These are phyloP conservation scores for Arachnopeziza araneosa DNA, from an alignment of 2,329 filamentous ascomycete genomes.

Conservation along the genomic window DNA sequence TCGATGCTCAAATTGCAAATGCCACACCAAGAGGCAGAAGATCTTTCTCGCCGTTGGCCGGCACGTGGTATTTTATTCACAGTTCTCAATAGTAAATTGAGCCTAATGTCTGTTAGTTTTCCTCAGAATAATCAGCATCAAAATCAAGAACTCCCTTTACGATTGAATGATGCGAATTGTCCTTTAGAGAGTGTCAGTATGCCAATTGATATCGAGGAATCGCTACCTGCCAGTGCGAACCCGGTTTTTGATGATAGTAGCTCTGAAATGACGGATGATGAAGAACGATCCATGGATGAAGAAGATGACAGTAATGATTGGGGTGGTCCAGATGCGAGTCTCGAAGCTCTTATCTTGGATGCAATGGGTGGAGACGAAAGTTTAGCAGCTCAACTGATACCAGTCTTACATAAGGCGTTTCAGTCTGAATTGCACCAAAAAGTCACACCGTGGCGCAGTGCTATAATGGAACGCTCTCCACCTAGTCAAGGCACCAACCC, in stretches of 20 bases:
- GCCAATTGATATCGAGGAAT: neutral
- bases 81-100: neutral
- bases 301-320: slow-evolving; percentile 6
- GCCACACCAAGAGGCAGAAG: neutral
- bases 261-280: slow-evolving; percentile 3
- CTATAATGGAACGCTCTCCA: neutral
- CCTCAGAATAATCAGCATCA: neutral
- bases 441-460: neutral
- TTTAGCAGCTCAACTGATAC: slow-evolving; percentile 5
- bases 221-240: neutral
- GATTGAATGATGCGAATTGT: neutral
- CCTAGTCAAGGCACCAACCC: neutral
- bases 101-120: neutral
- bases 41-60: neutral
- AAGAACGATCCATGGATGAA: neutral
- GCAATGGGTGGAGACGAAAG: slow-evolving; percentile 5
- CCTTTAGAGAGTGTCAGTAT: neutral
- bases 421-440: slow-evolving; percentile 2
- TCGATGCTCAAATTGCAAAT: neutral
- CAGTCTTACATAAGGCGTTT: slow-evolving; percentile 1
- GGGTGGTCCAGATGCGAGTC: slow-evolving; percentile 4
- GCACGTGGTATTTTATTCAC: neutral
- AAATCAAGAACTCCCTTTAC: neutral
- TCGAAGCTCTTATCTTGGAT: slow-evolving; percentile 3
- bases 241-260: neutral